phyloP scores from a whole-genome alignment of 108 stramenopile species.

The Mayamaea pseudoterrestris region DNA sequence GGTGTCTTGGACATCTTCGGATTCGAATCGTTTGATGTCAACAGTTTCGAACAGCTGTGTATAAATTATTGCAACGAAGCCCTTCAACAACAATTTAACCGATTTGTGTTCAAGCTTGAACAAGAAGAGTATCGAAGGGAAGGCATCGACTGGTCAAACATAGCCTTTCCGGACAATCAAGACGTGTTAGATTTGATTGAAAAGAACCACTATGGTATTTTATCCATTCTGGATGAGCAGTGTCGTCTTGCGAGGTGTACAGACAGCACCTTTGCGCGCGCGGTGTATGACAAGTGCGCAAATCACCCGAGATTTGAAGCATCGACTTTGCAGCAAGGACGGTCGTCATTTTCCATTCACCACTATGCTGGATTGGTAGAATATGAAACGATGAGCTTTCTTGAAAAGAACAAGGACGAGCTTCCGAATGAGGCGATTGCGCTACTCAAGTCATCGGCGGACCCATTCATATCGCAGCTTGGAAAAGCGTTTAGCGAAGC shows the following conservation, averaged over 20 bases:
- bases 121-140: conserved; percentile 78
- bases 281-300: conserved; percentile 50
- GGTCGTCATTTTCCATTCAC: conserved; percentile 57
- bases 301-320: conserved; percentile 48
- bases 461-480: conserved; percentile 26
- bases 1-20: conserved; percentile 99
- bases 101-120: conserved; percentile 73
- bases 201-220: conserved; percentile 52
- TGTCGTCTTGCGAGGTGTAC: conserved; percentile 49
- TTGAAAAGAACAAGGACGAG: conserved; percentile 90
- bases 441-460: conserved; percentile 41
- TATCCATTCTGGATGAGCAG: conserved; percentile 74
- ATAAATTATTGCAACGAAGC: conserved; percentile 95
- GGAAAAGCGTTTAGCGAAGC: conserved; percentile 16
- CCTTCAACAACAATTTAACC: conserved; percentile 87
- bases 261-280: conserved; percentile 50
- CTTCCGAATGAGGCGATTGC: conserved; percentile 77
- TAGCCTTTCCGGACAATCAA: conserved; percentile 94
- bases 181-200: conserved; percentile 92
- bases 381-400: conserved; percentile 58
- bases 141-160: conserved; percentile 74
- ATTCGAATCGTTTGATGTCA: conserved; percentile 86
- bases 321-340: conserved; percentile 36
- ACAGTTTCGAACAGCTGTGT: conserved; percentile 90
- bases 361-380: conserved; percentile 85